Percentiles rank a stretch among this genome's conserved stretches.
phyloP scores from a whole-genome alignment of 208 protist species.

The Angomonas deanei region DNA sequence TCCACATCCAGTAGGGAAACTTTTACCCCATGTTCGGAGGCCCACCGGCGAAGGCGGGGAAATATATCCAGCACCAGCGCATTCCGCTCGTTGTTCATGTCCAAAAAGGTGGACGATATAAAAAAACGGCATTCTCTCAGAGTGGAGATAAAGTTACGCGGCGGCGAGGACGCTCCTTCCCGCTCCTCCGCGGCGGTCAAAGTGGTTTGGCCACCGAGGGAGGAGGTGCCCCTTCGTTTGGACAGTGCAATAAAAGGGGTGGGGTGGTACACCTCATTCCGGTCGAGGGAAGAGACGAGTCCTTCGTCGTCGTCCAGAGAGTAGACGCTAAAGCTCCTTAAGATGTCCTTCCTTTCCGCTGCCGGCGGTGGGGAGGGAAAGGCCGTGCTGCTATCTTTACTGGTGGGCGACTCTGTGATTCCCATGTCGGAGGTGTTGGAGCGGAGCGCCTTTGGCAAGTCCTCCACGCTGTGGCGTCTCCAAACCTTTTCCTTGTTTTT shows the following conservation, averaged over 20 bases:
- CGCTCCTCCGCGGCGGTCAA: neutral
- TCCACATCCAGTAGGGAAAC: conserved; percentile 90
- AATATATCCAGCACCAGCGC: conserved; percentile 90
- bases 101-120: conserved; percentile 94
- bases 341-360: neutral
- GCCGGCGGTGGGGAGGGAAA: neutral
- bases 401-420: neutral
- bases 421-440: neutral
- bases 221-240: neutral
- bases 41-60: conserved; percentile 85
- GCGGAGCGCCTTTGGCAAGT: neutral
- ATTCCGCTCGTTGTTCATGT: conserved; percentile 96
- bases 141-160: conserved; percentile 18
- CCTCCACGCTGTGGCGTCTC: neutral
- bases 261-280: neutral
- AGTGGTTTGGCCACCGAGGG: neutral
- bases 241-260: conserved; percentile 7
- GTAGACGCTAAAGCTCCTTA: too few relatives aligned
- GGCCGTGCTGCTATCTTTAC: neutral
- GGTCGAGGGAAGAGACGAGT: too few relatives aligned
- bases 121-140: conserved; percentile 89
- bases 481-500: neutral
- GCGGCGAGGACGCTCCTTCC: neutral
- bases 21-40: conserved; percentile 37
- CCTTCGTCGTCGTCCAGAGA: neutral